Evolutionary conservation across 192 early-diverging fungal species (phyloP), one percentile per base, ranked within the genome.

Genomic region (Linnemannia schmuckeri): DNA sequence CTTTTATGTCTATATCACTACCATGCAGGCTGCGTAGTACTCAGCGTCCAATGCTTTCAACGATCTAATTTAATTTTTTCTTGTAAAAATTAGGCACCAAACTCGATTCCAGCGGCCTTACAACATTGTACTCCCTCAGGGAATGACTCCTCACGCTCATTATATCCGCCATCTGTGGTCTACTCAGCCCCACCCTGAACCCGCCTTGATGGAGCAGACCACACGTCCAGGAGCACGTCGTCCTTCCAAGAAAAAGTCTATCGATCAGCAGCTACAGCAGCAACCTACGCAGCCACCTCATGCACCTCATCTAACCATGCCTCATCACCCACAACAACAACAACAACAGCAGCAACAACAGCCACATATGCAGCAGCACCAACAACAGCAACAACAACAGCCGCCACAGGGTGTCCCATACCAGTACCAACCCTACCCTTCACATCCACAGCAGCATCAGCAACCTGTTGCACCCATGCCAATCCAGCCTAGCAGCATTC

Each of bases 121-220:
- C 41, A 44, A 80, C 7, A 52, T 81, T 37, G 63, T 81, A 7
- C 30, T 87, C 41, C 85, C 85, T 24, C 79, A 87, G 44, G 81
- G 75, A 66, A 87, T 87, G 85, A 68, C 46, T 13, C 46, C 57
- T 4, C 79, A 81, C 35, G 85, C 85, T 10, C 85, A 87, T 24
- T 81, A 81, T 40, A 87, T 87, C 27, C 85, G 81, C 24, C 79
- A 87, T 77, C 79, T 87, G 27, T 87, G 76, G 79, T 46, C 75
- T 1, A 22, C 70, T 15, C 83, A 86, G 70, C 40, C 70, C 69
- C 76, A 77, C 18, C 76, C 73, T 13, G 61, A 66, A 30, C 61
- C 61, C 30, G 12, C 33, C 30, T 33, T 66, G 71, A 66, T 55
- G 55, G 30, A 46, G 38, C 46, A 46, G 27, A n/a, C 17, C n/a